Evolutionary conservation across 176 grass and related monocot species (phyloP), one percentile per base, ranked within the genome.

Genomic region (sorghum (Sorghum bicolor)): DNA sequence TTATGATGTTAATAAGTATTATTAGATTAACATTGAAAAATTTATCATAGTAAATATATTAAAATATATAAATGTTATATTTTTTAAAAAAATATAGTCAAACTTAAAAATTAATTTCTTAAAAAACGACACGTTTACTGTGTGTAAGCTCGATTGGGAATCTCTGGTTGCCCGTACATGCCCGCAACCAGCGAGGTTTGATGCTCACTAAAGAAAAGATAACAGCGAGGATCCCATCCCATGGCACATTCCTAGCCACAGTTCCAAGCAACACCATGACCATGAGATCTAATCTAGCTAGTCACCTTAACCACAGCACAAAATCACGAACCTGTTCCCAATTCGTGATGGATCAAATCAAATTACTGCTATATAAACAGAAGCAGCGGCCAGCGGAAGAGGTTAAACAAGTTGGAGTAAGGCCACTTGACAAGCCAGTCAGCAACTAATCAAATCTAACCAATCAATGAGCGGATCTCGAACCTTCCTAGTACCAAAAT

Each of bases 231-330:
- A n/a, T 45, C 0, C 3, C 8, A 40, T 41, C 40, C 40, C 11
- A 30, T 8, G 5, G 8, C 10, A 8, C 8, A 68, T 68, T 50
- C 78, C 13, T 55, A 69, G 38, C 78, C 64, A 36, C n/a, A 32
- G 67, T 67, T 52, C 30, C 64, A 80, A 80, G 78, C 78, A 69
- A 81, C 78, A 80, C 22, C 43, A 10, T 25, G 20, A 62, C 25
- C 60, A 63, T 29, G 34, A 69, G 70, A 30, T 73, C 70, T 72
- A 47, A 29, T 68, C 44, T 36, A 57, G 30, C 4, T 17, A 25
- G 16, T 50, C 29, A 52, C 4, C 28, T 74, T 15, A 48, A 50
- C 45, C 29, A 4, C 30, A 12, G 0, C 17, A 52, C 16, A 5
- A 33, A 28, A 72, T 2, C 40, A 12, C 70, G 41, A 45, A 20